A percentile compares a stretch with the other conserved stretches of the same genome.
Evolutionary conservation across 495 filamentous ascomycete species (phyloP).

Genomic region (Entonaema liquescens): DNA sequence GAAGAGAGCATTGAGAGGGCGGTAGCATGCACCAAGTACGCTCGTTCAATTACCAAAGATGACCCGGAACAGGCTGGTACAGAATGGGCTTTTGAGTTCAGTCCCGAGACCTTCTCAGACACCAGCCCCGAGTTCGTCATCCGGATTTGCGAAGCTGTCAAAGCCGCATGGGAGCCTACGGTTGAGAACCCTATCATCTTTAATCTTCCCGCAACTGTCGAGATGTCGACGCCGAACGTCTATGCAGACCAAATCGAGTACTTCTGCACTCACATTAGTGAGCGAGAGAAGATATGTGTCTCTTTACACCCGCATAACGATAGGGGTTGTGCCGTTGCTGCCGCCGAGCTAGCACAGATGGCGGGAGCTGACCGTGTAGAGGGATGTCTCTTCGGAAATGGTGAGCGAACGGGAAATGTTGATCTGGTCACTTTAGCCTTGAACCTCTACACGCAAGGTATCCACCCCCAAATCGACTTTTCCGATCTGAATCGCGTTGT

Average conservation of each 20-base stretch:
- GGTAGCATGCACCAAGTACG: slow-evolving; percentile 85
- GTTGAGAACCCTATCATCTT: slow-evolving; percentile 90
- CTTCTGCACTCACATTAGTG: slow-evolving; percentile 80
- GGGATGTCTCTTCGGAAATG: slow-evolving; percentile 94
- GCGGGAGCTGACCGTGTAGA: slow-evolving; percentile 96
- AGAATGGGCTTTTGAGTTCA: slow-evolving; percentile 96
- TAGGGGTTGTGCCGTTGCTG: slow-evolving; percentile 85
- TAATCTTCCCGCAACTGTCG: slow-evolving; percentile 96
- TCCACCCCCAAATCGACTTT: slow-evolving; percentile 89
- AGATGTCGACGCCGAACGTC: slow-evolving; percentile 94
- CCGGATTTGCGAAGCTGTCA: slow-evolving; percentile 90
- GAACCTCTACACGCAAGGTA: slow-evolving; percentile 96
- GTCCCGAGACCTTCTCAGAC: slow-evolving; percentile 96
- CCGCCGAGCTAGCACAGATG: slow-evolving; percentile 92
- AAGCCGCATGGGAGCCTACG: slow-evolving; percentile 90
- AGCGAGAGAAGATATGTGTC: slow-evolving; percentile 82
- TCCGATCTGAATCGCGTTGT: slow-evolving; percentile 89
- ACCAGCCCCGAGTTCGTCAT: slow-evolving; percentile 84
- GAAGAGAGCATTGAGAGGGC: slow-evolving; percentile 84
- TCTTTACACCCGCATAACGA: slow-evolving; percentile 95
- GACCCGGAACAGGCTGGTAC: slow-evolving; percentile 78
- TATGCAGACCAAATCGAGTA: slow-evolving; percentile 98
- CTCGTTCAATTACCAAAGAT: slow-evolving; percentile 93
- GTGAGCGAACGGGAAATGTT: slow-evolving; percentile 95
- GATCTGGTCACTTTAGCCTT: slow-evolving; percentile 93